Percentiles rank a stretch among this genome's conserved stretches.
These are phyloP conservation scores for Mycosphaerella arachidis DNA, from an alignment of 2,329 filamentous ascomycete species.

Conservation along the genomic window DNA sequence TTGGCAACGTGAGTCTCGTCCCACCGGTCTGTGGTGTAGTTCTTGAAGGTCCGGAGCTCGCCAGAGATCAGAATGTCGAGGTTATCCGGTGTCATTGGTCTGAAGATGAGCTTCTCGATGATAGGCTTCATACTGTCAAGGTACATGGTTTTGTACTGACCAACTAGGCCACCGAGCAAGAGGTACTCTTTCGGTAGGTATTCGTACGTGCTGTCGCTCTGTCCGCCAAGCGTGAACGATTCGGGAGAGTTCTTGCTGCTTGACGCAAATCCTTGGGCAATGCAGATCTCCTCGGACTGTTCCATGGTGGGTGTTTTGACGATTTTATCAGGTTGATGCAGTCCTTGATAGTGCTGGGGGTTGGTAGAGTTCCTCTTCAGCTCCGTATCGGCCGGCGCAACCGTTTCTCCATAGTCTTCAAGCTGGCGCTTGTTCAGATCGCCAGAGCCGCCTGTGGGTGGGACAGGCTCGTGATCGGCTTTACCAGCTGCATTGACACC, in stretches of 20 bases:
- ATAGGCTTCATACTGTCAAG: slow-evolving; percentile 62
- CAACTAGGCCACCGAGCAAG: slow-evolving; percentile 68
- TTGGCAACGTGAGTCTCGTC: slow-evolving; percentile 39
- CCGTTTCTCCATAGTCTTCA: not conserved
- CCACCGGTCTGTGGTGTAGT: slow-evolving; percentile 39
- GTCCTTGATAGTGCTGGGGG: not conserved
- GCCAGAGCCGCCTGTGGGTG: slow-evolving; percentile 1
- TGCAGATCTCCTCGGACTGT: slow-evolving; percentile 15
- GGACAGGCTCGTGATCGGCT: not conserved
- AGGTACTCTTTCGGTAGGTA: slow-evolving; percentile 63
- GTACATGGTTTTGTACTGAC: slow-evolving; percentile 71
- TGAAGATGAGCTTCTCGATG: slow-evolving; percentile 70
- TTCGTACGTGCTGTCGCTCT: slow-evolving; percentile 55
- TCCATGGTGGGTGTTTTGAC: not conserved
- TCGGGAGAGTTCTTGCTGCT: slow-evolving; percentile 45
- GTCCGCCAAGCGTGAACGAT: slow-evolving; percentile 52
- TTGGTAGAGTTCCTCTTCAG: not conserved
- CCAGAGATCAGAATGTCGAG: slow-evolving; percentile 72
- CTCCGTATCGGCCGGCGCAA: not conserved
- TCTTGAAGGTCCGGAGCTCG: slow-evolving; percentile 42
- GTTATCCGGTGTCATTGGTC: slow-evolving; percentile 65
- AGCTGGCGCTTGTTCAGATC: slow-evolving; percentile 13
- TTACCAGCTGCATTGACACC: not conserved
- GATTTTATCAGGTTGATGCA: not conserved
- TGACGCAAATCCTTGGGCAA: slow-evolving; percentile 52